Percentiles rank a stretch among this genome's conserved stretches.
Conservation (phyloP, 2,329 filamentous ascomycete genomes). For the Chrysosporium keratinophilum region DNA sequence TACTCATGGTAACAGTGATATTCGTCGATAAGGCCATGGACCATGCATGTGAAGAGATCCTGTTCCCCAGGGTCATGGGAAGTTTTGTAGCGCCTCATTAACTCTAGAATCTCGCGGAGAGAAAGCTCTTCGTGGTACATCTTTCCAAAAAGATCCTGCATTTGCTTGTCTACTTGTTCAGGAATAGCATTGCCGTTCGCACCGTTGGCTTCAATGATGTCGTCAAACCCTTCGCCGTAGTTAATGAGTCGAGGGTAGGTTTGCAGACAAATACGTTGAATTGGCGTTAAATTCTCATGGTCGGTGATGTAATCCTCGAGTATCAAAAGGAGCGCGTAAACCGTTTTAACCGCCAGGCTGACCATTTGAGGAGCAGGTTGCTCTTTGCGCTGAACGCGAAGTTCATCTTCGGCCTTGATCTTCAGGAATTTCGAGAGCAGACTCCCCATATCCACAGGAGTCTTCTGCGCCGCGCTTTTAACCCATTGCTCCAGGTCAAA, state of each 20-base stretch:
- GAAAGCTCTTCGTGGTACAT: constrained; percentile 93
- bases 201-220: constrained; percentile 79
- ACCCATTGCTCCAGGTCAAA: constrained; percentile 76
- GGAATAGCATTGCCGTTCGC: constrained; percentile 72
- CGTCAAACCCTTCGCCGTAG: constrained; percentile 84
- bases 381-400: constrained; percentile 59
- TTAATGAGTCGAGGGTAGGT: constrained; percentile 92
- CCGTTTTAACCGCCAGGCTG: constrained; percentile 73
- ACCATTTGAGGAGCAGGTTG: constrained; percentile 57
- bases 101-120: constrained; percentile 72
- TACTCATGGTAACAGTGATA: constrained; percentile 94
- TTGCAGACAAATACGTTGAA: constrained; percentile 82
- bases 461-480: constrained; percentile 54
- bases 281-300: constrained; percentile 61
- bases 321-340: constrained; percentile 68
- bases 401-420: constrained; percentile 75
- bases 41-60: constrained; percentile 96
- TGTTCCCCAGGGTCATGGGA: constrained; percentile 77
- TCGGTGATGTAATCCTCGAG: constrained; percentile 55
- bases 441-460: constrained; percentile 56
- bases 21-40: constrained; percentile 93
- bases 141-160: constrained; percentile 96
- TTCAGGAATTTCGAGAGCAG: constrained; percentile 69
- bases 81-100: constrained; percentile 76
- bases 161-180: constrained; percentile 68